Conservation (phyloP, 371 early-diverging fungal genomes). For the Mucor velutinosus region DNA sequence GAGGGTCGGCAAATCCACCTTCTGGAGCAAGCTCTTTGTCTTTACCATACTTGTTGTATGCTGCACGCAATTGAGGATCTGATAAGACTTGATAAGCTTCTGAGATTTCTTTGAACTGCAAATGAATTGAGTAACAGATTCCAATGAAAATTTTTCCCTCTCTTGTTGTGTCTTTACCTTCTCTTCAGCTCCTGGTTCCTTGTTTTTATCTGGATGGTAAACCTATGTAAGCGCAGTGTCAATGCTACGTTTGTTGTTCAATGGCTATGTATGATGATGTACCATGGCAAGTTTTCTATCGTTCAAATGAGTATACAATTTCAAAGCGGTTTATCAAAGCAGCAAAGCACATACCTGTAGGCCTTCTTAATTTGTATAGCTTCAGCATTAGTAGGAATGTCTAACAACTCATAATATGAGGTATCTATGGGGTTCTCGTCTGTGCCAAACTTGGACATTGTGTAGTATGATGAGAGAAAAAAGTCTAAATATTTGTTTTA, state of each 20-base stretch:
- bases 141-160: background rate
- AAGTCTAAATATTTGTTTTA: slow-evolving; percentile 1
- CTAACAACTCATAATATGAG: slow-evolving; percentile 89
- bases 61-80: slow-evolving; percentile 85
- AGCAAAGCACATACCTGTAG: slow-evolving; percentile 65
- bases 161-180: slow-evolving; percentile 52
- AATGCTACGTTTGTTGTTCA: background rate
- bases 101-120: slow-evolving; percentile 89
- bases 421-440: slow-evolving; percentile 78
- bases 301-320: background rate
- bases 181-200: slow-evolving; percentile 86
- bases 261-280: background rate
- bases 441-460: slow-evolving; percentile 51
- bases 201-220: slow-evolving; percentile 97
- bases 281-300: slow-evolving; percentile 52
- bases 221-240: slow-evolving; percentile 44
- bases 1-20: slow-evolving; percentile 84
- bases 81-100: slow-evolving; percentile 94
- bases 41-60: slow-evolving; percentile 89
- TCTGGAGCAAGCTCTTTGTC: slow-evolving; percentile 72
- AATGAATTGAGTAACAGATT: background rate
- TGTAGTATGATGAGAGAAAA: slow-evolving; percentile 1
- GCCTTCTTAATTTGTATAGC: slow-evolving; percentile 91
- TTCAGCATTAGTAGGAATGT: slow-evolving; percentile 79
- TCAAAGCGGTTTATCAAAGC: slow-evolving; percentile 1